A percentile compares a stretch with the other conserved stretches of the same genome.
These are phyloP conservation scores for Nannochloropsis salina DNA, from an alignment of 108 stramenopile species.

Conservation along the genomic window DNA sequence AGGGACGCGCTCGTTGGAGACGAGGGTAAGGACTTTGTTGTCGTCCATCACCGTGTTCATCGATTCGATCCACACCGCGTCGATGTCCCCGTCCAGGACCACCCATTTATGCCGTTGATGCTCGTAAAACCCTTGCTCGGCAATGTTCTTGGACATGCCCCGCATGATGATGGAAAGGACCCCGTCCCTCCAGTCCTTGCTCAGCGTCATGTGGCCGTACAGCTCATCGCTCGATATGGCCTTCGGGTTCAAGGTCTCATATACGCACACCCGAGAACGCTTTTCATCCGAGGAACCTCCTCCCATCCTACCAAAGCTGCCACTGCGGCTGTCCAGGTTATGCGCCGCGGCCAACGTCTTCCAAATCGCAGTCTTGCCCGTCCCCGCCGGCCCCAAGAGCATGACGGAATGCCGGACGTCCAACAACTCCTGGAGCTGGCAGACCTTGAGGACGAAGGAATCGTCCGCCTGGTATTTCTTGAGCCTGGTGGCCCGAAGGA, in stretches of 20 bases:
- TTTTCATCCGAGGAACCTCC: conserved; percentile 33
- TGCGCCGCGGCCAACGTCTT: conserved; percentile 71
- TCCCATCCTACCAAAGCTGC: conserved; percentile 1
- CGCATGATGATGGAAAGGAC: conserved; percentile 81
- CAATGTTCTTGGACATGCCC: conserved; percentile 79
- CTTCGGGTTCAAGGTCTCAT: conserved; percentile 81
- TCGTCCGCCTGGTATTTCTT: conserved; percentile 53
- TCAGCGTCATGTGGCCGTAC: conserved; percentile 83
- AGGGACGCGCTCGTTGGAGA: conserved; percentile 82
- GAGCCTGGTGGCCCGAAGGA: conserved; percentile 62
- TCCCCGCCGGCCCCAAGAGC: conserved; percentile 79
- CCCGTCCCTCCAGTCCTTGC: conserved; percentile 88
- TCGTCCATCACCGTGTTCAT: conserved; percentile 94
- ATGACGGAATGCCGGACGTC: conserved; percentile 84
- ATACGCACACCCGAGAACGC: conserved; percentile 66
- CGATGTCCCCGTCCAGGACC: conserved; percentile 81
- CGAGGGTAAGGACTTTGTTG: conserved; percentile 79
- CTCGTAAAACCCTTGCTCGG: conserved; percentile 80
- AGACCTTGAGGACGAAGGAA: conserved; percentile 52
- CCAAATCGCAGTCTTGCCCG: conserved; percentile 83
- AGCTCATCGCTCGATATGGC: conserved; percentile 77
- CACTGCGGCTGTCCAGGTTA: conserved; percentile 62
- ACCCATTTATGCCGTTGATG: conserved; percentile 82
- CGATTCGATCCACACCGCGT: conserved; percentile 86
- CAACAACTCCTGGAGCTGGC: conserved; percentile 68